Evolutionary conservation across 2,329 filamentous ascomycete genomes (phyloP).

Genomic region (Colletotrichum sp.): DNA sequence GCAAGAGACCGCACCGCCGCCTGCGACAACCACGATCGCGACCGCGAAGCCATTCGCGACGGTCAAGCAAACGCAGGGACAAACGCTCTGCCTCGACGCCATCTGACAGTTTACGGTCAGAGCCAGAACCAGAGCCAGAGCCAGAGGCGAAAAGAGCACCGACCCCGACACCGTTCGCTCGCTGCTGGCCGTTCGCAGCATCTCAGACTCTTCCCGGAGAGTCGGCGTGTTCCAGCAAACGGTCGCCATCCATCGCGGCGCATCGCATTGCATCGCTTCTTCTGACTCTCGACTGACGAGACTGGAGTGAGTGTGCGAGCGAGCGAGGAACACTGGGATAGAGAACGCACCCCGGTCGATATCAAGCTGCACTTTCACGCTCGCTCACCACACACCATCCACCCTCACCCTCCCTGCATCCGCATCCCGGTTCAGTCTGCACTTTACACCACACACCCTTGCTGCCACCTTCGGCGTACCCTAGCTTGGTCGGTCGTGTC

Average conservation of each 20-base stretch:
- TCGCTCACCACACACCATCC: neutral
- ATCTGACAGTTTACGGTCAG: constrained; percentile 5
- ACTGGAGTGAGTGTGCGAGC: neutral
- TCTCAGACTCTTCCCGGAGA: neutral
- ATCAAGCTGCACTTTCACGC: constrained; percentile 5
- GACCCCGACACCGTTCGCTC: neutral
- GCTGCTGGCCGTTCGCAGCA: neutral
- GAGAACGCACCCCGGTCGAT: constrained; percentile 6
- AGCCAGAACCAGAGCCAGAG: neutral
- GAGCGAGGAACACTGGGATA: neutral
- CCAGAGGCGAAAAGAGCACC: neutral
- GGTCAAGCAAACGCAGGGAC: constrained; percentile 13
- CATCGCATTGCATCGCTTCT: neutral
- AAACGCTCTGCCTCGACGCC: constrained; percentile 12
- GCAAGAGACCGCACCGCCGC: neutral
- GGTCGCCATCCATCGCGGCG: neutral
- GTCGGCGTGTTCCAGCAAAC: constrained; percentile 21
- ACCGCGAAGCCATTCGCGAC: neutral
- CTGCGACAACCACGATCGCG: neutral
- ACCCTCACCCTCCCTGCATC: constrained; percentile 18
- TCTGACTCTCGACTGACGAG: neutral
- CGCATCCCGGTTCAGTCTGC: neutral
- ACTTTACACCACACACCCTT: constrained; percentile 18
- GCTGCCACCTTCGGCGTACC: constrained; percentile 21
- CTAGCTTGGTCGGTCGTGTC: constrained; percentile 27